Conservation (phyloP, 257 asterid species). For the Linderniella brevidens region DNA sequence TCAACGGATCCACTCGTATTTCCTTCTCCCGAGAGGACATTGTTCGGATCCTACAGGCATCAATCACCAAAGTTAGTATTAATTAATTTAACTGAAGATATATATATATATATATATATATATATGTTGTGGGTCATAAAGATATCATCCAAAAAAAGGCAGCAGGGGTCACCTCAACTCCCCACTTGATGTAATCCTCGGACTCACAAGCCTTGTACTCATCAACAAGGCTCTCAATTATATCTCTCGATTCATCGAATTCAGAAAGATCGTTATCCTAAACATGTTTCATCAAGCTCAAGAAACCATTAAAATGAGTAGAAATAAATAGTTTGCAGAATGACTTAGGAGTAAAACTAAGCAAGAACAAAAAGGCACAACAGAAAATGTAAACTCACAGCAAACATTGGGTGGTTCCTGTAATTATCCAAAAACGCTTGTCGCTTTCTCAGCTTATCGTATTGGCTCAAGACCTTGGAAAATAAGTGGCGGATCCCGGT, state of each 20-base stretch:
- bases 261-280: slow-evolving; percentile 98
- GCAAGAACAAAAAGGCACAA: slow-evolving; percentile 3
- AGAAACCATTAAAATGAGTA: too few species aligned
- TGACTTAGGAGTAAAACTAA: neutral
- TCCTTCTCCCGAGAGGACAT: slow-evolving; percentile 1
- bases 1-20: neutral
- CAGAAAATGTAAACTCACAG: slow-evolving; percentile 39
- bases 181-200: slow-evolving; percentile 99
- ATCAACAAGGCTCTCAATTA: slow-evolving; percentile 85
- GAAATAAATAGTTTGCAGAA: neutral
- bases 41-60: neutral
- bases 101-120: neutral
- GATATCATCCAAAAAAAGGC: neutral
- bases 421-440: slow-evolving; percentile 98
- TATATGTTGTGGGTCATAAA: neutral
- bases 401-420: slow-evolving; percentile 87
- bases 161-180: slow-evolving; percentile 66
- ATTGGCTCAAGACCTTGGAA: slow-evolving; percentile 91
- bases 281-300: slow-evolving; percentile 9
- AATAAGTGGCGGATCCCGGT: slow-evolving; percentile 98
- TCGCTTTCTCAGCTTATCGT: slow-evolving; percentile 91
- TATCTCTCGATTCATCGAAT: slow-evolving; percentile 97
- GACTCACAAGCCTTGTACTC: slow-evolving; percentile 99
- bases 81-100: neutral
- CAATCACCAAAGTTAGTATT: neutral